Evolutionary conservation across 352 stramenopile genomes (phyloP).

Genomic region (Phytophthora foliorum): DNA sequence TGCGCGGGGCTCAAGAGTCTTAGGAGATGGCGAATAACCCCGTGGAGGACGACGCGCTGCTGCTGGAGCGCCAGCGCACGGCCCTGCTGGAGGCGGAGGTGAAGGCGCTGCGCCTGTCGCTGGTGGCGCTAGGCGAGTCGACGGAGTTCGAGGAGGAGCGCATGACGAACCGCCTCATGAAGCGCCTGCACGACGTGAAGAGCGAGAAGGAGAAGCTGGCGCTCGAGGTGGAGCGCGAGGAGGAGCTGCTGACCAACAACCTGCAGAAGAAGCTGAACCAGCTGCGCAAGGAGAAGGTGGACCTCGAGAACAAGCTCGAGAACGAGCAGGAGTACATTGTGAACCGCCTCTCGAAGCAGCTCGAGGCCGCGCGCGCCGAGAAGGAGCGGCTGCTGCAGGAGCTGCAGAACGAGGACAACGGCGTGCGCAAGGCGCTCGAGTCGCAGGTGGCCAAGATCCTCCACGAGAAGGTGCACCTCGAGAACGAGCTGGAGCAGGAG

Average conservation of each 20-base stretch:
- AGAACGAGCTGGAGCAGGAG: conserved; percentile 91
- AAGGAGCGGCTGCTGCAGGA: conserved; percentile 79
- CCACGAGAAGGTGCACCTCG: conserved; percentile 85
- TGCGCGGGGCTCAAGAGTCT: conserved; percentile 10
- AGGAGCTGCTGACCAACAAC: conserved; percentile 92
- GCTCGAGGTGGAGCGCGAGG: conserved; percentile 90
- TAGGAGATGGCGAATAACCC: conserved; percentile 29
- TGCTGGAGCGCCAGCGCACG: conserved; percentile 83
- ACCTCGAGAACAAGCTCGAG: conserved; percentile 94
- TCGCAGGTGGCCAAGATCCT: conserved; percentile 85
- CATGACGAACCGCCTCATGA: conserved; percentile 87
- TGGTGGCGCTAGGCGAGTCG: conserved; percentile 85
- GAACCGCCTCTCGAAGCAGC: conserved; percentile 91
- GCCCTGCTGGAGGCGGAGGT: conserved; percentile 75
- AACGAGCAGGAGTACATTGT: conserved; percentile 94
- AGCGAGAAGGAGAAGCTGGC: conserved; percentile 91
- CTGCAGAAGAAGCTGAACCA: conserved; percentile 92
- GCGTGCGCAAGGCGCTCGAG: conserved; percentile 73
- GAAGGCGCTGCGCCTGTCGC: conserved; percentile 67
- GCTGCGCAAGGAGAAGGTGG: conserved; percentile 90
- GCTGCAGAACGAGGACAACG: conserved; percentile 73
- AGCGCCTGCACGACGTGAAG: conserved; percentile 82
- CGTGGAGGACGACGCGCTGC: conserved; percentile 51
- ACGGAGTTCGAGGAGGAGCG: conserved; percentile 89
- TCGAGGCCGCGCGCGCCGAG: conserved; percentile 73